phyloP scores from a whole-genome alignment of 441 rosid species.

The Viola pubescens region DNA sequence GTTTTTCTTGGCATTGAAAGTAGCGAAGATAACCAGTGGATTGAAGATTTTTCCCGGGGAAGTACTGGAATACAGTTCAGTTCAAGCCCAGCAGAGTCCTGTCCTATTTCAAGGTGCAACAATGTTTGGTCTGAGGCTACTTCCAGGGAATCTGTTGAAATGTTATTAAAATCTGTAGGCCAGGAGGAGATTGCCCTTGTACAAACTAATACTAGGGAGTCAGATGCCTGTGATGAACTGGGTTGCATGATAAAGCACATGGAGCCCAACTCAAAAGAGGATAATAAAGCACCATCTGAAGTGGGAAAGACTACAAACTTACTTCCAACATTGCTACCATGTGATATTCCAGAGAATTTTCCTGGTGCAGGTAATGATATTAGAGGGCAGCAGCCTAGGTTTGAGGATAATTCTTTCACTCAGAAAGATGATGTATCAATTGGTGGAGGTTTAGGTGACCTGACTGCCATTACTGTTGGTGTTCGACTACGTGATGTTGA shows the following conservation, averaged over 20 bases:
- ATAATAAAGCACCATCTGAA: constrained; percentile 25
- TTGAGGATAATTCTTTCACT: constrained; percentile 33
- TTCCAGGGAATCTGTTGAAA: constrained; percentile 97
- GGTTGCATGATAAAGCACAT: constrained; percentile 60
- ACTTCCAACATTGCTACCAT: constrained; percentile 27
- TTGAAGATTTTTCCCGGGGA: constrained; percentile 79
- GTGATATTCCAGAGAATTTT: constrained; percentile 30
- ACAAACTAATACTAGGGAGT: constrained; percentile 37
- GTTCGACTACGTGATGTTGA: constrained; percentile 22
- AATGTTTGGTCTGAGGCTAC: constrained; percentile 99
- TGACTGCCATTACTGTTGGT: constrained; percentile 24
- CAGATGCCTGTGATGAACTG: constrained; percentile 70
- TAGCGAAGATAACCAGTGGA: constrained; percentile 89
- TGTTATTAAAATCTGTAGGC: constrained; percentile 95
- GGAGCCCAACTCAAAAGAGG: constrained; percentile 56
- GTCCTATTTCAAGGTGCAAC: constrained; percentile 66
- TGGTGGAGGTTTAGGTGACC: constrained; percentile 27
- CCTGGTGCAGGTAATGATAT: constrained; percentile 32
- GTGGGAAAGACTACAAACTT: constrained; percentile 31
- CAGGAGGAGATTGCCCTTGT: constrained; percentile 64
- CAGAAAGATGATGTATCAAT: constrained; percentile 28
- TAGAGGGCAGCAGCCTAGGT: constrained; percentile 31
- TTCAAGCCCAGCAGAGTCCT: constrained; percentile 74
- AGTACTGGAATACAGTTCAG: constrained; percentile 69
- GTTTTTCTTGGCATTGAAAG: constrained; percentile 88